phyloP scores from a whole-genome alignment of 2,329 filamentous ascomycete species.

The Botryotinia narcissicola region DNA sequence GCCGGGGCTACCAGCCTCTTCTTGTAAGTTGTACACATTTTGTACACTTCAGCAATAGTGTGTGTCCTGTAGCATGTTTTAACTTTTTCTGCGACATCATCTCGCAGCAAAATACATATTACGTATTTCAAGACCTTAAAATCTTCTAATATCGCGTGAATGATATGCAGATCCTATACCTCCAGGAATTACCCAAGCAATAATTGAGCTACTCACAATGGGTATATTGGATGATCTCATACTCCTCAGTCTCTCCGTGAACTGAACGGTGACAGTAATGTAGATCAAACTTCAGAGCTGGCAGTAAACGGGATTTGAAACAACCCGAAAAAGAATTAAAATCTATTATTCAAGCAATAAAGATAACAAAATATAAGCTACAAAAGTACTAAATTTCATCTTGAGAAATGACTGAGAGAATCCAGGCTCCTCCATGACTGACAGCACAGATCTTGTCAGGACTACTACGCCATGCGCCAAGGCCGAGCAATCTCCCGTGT shows the following conservation, averaged over 20 bases:
- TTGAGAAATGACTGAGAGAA: background rate
- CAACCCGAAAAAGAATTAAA: background rate
- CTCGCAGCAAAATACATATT: background rate
- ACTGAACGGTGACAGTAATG: background rate
- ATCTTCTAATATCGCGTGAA: background rate
- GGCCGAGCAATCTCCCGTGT: conserved; percentile 1
- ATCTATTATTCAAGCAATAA: background rate
- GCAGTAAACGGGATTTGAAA: background rate
- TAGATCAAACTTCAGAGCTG: background rate
- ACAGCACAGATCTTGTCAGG: conserved; percentile 5
- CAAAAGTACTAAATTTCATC: background rate
- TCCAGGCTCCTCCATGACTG: background rate
- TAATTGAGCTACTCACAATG: background rate
- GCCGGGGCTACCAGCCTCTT: background rate
- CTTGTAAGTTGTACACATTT: background rate
- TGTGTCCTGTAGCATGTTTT: background rate
- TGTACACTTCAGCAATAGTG: background rate
- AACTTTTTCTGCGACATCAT: background rate
- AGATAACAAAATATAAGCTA: background rate
- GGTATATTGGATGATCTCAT: background rate
- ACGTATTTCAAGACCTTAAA: background rate
- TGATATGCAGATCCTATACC: background rate
- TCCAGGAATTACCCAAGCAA: background rate
- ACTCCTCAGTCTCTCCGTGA: background rate
- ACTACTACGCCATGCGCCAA: conserved; percentile 1